Percentiles rank a stretch among this genome's conserved stretches.
phyloP scores from a whole-genome alignment of 768 basidiomycete species.

The button mushroom (Agaricus bisporus) region DNA sequence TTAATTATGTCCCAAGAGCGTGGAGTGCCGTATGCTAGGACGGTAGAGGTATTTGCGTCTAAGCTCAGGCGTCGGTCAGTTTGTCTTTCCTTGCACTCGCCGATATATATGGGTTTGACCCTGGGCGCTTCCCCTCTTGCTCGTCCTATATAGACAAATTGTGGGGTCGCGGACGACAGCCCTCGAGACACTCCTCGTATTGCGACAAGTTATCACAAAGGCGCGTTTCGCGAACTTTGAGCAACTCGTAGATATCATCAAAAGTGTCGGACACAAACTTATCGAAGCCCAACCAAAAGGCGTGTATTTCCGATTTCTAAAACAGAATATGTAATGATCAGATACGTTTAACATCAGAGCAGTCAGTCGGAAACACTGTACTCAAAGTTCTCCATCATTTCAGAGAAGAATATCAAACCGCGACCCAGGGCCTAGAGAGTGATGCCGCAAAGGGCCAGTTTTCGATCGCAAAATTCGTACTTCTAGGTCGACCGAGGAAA shows the following conservation, averaged over 20 bases:
- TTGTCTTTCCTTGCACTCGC: not conserved
- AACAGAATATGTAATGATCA: not conserved
- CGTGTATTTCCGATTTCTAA: conserved; percentile 22
- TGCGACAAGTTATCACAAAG: conserved; percentile 85
- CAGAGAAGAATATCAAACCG: conserved; percentile 90
- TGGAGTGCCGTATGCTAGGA: conserved; percentile 39
- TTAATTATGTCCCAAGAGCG: conserved; percentile 37
- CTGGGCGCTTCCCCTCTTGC: too few species aligned
- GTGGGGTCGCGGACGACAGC: conserved; percentile 89
- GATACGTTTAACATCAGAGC: conserved; percentile 46
- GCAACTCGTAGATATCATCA: conserved; percentile 75
- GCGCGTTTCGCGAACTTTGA: conserved; percentile 85
- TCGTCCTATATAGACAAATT: conserved; percentile 57
- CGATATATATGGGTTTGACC: not conserved
- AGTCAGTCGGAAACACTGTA: conserved; percentile 92
- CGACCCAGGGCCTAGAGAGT: conserved; percentile 42
- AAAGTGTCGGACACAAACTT: conserved; percentile 70
- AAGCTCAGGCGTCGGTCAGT: conserved; percentile 70
- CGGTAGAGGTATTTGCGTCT: conserved; percentile 64
- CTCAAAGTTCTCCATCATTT: conserved; percentile 91
- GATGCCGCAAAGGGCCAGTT: conserved; percentile 35
- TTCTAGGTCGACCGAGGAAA: conserved; percentile 67
- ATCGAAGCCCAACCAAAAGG: conserved; percentile 96
- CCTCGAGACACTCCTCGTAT: conserved; percentile 79
- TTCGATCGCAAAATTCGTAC: conserved; percentile 80